Evolutionary conservation across 2,329 filamentous ascomycete genomes (phyloP).

Genomic region (Monosporascus sp.): DNA sequence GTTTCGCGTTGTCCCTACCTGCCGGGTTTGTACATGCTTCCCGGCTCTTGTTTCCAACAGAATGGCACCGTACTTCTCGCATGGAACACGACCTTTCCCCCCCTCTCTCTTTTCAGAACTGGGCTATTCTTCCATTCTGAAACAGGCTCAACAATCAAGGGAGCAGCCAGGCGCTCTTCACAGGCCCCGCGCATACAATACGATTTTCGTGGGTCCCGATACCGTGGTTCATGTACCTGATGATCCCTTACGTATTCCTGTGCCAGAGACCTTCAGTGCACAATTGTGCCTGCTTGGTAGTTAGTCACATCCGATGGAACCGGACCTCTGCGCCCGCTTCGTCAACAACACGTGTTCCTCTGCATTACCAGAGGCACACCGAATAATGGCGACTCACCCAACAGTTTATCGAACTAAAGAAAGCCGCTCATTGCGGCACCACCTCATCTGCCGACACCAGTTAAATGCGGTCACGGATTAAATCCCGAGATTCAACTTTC

Average conservation of each 20-base stretch:
- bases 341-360: not conserved
- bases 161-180: not conserved
- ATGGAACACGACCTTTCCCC: not conserved
- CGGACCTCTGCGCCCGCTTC: not conserved
- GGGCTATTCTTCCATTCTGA: not conserved
- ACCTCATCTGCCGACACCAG: not conserved
- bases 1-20: not conserved
- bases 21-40: not conserved
- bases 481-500: not conserved
- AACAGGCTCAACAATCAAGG: not conserved
- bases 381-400: not conserved
- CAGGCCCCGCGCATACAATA: not conserved
- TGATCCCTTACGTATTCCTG: conserved; percentile 17
- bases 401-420: not conserved
- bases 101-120: not conserved
- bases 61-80: not conserved
- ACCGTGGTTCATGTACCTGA: conserved; percentile 20
- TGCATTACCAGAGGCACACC: not conserved
- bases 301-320: not conserved
- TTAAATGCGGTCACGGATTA: not conserved
- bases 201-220: conserved; percentile 10
- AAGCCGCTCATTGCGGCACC: not conserved
- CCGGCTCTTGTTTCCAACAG: not conserved
- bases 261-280: not conserved
- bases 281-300: not conserved